Evolutionary conservation across 164 flowering plant species (phyloP).

Genomic region (Stephania yunnanensis): DNA sequence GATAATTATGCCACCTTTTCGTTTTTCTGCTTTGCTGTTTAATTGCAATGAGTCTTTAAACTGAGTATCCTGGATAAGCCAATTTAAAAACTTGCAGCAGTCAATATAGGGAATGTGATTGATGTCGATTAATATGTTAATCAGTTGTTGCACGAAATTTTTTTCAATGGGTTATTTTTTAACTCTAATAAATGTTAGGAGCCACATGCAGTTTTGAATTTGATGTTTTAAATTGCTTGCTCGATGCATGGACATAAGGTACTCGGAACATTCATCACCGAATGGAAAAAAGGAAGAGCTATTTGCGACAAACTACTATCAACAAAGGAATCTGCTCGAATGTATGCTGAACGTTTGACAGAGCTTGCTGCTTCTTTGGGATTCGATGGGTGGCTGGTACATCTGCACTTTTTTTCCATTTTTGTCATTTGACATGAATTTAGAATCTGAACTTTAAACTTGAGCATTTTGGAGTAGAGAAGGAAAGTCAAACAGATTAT

Average conservation of each 20-base stretch:
- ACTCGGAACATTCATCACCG: conserved; percentile 82
- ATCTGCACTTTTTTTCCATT: background rate
- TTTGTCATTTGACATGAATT: background rate
- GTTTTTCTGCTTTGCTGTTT: background rate
- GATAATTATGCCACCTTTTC: background rate
- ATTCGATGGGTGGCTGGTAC: conserved; percentile 99
- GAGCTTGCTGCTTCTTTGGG: conserved; percentile 78
- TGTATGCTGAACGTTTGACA: conserved; percentile 75
- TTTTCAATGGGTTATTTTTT: background rate
- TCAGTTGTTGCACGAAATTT: background rate
- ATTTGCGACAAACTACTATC: conserved; percentile 39
- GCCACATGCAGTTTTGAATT: background rate
- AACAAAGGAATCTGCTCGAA: conserved; percentile 60
- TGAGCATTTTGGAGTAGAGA: background rate
- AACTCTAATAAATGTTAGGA: background rate
- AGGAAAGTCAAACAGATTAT: background rate
- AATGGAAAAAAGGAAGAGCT: conserved; percentile 74
- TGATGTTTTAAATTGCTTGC: background rate
- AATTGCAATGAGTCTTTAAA: no score
- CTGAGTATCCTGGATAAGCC: background rate
- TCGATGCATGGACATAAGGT: conserved; percentile 37
- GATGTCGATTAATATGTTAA: background rate
- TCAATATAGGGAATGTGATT: background rate
- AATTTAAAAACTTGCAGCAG: no score
- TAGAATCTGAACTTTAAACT: no score